Base-by-base conservation (phyloP, 2,329 filamentous ascomycete genomes). In the Monosporascus sp. region DNA sequence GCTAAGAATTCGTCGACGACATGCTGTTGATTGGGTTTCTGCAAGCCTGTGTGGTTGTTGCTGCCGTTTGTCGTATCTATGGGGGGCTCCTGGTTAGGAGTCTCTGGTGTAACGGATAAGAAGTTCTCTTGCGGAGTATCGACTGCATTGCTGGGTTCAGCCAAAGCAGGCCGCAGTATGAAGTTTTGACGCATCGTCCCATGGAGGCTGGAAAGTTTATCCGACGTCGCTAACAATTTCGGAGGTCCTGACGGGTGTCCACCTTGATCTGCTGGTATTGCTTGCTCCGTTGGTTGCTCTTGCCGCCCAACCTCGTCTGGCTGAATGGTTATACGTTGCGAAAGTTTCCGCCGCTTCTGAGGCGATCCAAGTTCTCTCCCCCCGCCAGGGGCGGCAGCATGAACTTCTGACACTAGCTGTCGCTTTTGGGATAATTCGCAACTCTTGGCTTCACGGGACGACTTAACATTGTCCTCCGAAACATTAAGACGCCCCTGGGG, bases 311-410 rank as follows among this genome's bases (percentile, higher is more conserved):
- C 14, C 14, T 27, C 38, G 17, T 18, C 22, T 24, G 24, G 37
- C n/a, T 52, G 39, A 5, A 25, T 43, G 9, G 49, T 15, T 45
- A 25, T 31, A 7, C 7, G 17, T 18, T 51, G 54, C 17, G 43
- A 50, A 9, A 43, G 17, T n/a, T 3, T 49, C 39, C 54, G 53
- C 8, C 47, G 48, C 17, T 49, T 31, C 22, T 37, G 53, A 38
- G 20, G 49, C 14, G 22, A 7, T 20, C 46, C 50, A 20, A 35
- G 31, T 2, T 14, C 31, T 5, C 9, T 14, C 31, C 14, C 31
- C 31, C 31, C 31, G 11, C 31, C 9, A 14, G 31, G 11, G 11
- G 11, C 9, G 9, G 9, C 11, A 14, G 5, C 31, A 14, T 35
- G 9, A 35, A 14, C 5, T 14, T 14, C 31, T 35, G 31, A 14